These are phyloP conservation scores for Endothia cerciana DNA, from an alignment of 2,329 filamentous ascomycete genomes.

Conservation along the genomic window DNA sequence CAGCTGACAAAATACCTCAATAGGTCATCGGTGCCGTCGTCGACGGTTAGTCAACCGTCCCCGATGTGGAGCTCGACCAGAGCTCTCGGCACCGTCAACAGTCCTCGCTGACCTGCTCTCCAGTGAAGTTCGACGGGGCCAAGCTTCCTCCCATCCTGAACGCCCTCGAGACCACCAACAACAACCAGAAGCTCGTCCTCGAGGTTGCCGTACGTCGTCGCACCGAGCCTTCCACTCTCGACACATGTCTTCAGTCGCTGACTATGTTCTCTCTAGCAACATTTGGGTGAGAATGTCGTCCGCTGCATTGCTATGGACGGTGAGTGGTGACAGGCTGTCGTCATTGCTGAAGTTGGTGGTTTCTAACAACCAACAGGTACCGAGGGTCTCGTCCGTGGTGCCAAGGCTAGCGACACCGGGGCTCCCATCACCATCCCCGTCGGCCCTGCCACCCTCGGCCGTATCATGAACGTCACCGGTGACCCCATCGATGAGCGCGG, in stretches of 20 bases:
- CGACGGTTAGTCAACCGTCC: slow-evolving; percentile 72
- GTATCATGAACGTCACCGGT: slow-evolving; percentile 99
- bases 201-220: slow-evolving; percentile 82
- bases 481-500: slow-evolving; percentile 99
- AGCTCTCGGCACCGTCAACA: slow-evolving; percentile 6
- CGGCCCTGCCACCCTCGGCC: slow-evolving; percentile 89
- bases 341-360: slow-evolving; percentile 25
- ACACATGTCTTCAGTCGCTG: slow-evolving; percentile 35
- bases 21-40: slow-evolving; percentile 99
- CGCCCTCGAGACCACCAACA: slow-evolving; percentile 89
- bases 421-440: slow-evolving; percentile 95
- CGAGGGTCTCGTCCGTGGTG: slow-evolving; percentile 97
- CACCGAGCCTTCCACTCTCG: slow-evolving; percentile 11
- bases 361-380: slow-evolving; percentile 67
- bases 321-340: slow-evolving; percentile 52
- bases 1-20: slow-evolving; percentile 64
- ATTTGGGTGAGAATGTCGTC: slow-evolving; percentile 98
- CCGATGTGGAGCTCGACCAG: slow-evolving; percentile 17
- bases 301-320: slow-evolving; percentile 99
- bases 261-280: slow-evolving; percentile 73
- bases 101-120: slow-evolving; percentile 33
- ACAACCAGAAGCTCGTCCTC: slow-evolving; percentile 90
- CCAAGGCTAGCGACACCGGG: slow-evolving; percentile 84
- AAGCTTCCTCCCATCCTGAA: slow-evolving; percentile 97
- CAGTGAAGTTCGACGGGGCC: slow-evolving; percentile 95